These are phyloP conservation scores for Asterella californica DNA, from an alignment of 225 moss, liverwort and hornwort species.

Conservation along the genomic window DNA sequence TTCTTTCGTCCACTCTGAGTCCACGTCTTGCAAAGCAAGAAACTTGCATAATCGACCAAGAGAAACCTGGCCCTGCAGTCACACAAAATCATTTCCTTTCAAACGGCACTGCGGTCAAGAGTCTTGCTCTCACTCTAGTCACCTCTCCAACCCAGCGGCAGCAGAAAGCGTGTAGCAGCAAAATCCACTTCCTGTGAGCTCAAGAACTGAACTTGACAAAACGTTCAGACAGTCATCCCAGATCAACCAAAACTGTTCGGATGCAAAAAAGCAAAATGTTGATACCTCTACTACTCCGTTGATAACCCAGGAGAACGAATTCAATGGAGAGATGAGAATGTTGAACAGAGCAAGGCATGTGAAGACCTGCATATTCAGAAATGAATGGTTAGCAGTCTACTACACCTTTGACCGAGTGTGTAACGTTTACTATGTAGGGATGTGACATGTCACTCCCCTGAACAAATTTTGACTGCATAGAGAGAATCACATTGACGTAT, in stretches of 20 bases:
- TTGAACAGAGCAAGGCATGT: slow-evolving; percentile 92
- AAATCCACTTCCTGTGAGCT: background rate
- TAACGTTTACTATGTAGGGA: background rate
- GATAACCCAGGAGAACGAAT: slow-evolving; percentile 85
- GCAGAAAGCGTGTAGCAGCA: background rate
- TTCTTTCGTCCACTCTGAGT: slow-evolving; percentile 60
- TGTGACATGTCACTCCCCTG: background rate
- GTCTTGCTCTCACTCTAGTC: background rate
- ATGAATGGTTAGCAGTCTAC: background rate
- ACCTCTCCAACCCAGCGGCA: background rate
- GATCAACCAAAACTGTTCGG: background rate
- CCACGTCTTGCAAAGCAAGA: slow-evolving; percentile 58
- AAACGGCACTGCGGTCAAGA: background rate
- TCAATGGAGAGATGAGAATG: slow-evolving; percentile 78
- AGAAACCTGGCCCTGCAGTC: slow-evolving; percentile 78
- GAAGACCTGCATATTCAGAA: slow-evolving; percentile 59
- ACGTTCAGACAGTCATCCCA: background rate
- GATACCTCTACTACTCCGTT: slow-evolving; percentile 87
- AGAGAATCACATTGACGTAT: background rate
- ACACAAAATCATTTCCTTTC: background rate
- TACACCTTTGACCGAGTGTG: background rate
- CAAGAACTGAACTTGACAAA: background rate
- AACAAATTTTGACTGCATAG: background rate
- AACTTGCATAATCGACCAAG: slow-evolving; percentile 73
- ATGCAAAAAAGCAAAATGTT: background rate